Conservation (phyloP, 139 green algal species). For the Trebouxia sp. region DNA sequence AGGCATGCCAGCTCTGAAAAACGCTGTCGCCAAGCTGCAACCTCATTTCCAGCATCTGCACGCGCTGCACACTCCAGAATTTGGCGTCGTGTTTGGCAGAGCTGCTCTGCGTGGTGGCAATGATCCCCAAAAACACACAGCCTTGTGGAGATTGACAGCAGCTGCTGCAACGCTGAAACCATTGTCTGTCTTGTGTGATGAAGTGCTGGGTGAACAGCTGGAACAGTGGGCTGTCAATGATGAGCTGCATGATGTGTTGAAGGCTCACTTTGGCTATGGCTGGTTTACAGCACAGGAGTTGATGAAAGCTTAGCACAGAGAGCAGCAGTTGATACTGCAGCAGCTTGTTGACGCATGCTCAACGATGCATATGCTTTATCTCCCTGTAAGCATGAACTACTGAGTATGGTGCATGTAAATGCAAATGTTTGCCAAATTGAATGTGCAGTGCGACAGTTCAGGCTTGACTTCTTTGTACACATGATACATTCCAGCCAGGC, state of each 20-base stretch:
- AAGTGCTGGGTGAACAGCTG: slow-evolving; percentile 7
- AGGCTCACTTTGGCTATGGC: slow-evolving; percentile 15
- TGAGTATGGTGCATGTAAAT: too few species aligned
- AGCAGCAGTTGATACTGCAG: background rate
- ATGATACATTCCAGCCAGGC: too few species aligned
- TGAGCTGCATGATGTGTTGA: slow-evolving; percentile 4
- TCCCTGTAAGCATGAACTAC: too few species aligned
- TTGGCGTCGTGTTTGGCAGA: background rate
- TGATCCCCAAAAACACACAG: background rate
- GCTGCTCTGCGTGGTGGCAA: background rate
- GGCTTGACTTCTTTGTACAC: too few species aligned
- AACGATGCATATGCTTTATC: too few species aligned
- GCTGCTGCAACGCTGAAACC: background rate
- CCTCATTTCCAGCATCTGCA: slow-evolving; percentile 18
- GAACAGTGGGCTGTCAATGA: slow-evolving; percentile 25
- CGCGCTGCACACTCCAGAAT: background rate
- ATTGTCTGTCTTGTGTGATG: background rate
- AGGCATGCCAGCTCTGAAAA: background rate
- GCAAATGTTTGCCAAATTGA: too few species aligned
- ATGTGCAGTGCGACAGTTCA: too few species aligned
- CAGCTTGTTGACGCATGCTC: too few species aligned
- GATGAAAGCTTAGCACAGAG: background rate
- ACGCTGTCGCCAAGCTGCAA: background rate
- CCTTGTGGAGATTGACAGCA: slow-evolving; percentile 3
- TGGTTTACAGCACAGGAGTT: slow-evolving; percentile 15